A percentile compares a stretch with the other conserved stretches of the same genome.
These are phyloP conservation scores for Hippophae tibetana DNA, from an alignment of 306 rosid species.

Conservation along the genomic window DNA sequence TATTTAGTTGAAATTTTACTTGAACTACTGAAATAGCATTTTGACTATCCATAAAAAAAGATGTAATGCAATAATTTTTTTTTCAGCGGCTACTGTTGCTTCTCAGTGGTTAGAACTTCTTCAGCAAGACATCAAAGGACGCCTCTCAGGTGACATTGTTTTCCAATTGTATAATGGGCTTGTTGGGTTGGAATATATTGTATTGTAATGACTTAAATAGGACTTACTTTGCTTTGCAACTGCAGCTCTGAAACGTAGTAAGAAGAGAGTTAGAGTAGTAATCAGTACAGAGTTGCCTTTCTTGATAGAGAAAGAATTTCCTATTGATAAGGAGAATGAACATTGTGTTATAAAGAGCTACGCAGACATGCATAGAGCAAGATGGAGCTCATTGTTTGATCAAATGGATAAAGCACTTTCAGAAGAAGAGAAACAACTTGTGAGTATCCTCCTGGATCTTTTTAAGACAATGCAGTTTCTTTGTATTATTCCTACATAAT, in stretches of 20 bases:
- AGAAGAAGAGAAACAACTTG: conserved; percentile 93
- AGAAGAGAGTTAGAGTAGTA: conserved; percentile 71
- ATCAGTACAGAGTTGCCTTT: conserved; percentile 74
- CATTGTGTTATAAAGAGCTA: conserved; percentile 21
- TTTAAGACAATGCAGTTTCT: no score
- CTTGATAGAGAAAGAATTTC: conserved; percentile 64
- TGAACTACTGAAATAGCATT: no score
- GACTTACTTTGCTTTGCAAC: conserved; percentile 17
- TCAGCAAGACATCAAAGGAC: conserved; percentile 79
- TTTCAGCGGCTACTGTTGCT: conserved; percentile 93
- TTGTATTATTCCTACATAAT: no score
- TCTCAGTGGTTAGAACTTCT: conserved; percentile 94
- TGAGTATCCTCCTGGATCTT: conserved; percentile 26
- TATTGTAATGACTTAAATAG: conserved; percentile 12
- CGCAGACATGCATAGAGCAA: conserved; percentile 46
- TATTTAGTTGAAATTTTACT: no score
- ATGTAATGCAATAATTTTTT: conserved; percentile 6
- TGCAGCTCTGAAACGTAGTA: conserved; percentile 77
- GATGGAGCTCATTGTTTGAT: conserved; percentile 70
- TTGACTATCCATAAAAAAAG: no score
- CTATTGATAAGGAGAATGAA: conserved; percentile 39
- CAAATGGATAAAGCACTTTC: conserved; percentile 81
- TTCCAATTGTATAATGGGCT: conserved; percentile 1
- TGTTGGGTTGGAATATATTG: conserved; percentile 4
- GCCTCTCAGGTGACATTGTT: conserved; percentile 60